phyloP scores from a whole-genome alignment of 148 eudicot genomes.

The Persicaria tinctoria region DNA sequence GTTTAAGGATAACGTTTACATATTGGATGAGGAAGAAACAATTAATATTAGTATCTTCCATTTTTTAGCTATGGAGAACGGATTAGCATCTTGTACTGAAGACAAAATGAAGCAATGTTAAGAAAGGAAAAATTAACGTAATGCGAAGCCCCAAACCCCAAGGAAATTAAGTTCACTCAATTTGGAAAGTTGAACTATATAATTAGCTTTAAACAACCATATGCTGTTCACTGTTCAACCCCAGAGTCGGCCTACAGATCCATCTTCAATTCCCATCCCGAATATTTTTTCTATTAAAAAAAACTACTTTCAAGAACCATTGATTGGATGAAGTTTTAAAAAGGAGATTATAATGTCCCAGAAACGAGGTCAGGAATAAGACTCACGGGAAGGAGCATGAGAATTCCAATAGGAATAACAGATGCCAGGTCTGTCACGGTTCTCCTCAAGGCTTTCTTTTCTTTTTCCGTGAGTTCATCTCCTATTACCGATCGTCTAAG shows the following conservation, averaged over 20 bases:
- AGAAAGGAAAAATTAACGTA: no score
- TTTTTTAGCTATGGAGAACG: not conserved
- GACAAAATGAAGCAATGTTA: not conserved
- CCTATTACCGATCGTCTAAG: conserved; percentile 72
- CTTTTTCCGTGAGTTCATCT: conserved; percentile 86
- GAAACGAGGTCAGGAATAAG: conserved; percentile 13
- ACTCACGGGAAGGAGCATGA: conserved; percentile 99
- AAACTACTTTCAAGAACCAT: not conserved
- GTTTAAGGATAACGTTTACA: not conserved
- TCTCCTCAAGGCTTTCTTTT: conserved; percentile 71
- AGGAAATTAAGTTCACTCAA: no score
- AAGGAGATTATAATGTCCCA: not conserved
- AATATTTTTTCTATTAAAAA: not conserved
- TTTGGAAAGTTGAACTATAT: not conserved
- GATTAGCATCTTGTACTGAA: not conserved
- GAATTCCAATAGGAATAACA: conserved; percentile 91
- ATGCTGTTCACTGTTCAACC: not conserved
- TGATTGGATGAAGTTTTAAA: not conserved
- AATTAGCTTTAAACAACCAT: not conserved
- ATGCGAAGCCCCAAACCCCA: no score
- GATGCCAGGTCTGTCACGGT: conserved; percentile 87
- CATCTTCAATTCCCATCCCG: not conserved
- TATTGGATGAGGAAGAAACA: not conserved
- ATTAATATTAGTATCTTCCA: not conserved
- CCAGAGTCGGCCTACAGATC: not conserved